These are phyloP conservation scores for Kitagawia praeruptora DNA, from an alignment of 129 eudicot species.

Conservation along the genomic window DNA sequence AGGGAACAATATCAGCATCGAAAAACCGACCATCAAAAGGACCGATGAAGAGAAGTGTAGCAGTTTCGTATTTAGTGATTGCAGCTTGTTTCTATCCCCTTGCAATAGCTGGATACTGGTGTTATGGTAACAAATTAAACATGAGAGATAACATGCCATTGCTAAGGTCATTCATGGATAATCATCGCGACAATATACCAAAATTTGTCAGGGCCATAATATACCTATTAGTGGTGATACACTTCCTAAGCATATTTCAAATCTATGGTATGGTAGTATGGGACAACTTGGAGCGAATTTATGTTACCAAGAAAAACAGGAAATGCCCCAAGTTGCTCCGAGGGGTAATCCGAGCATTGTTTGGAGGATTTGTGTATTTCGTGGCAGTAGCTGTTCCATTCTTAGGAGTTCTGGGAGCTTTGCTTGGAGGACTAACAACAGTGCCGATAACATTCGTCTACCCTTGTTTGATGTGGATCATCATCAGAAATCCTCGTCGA, in stretches of 20 bases:
- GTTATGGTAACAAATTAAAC: slow-evolving; percentile 46
- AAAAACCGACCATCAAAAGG: slow-evolving; percentile 25
- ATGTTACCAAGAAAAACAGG: slow-evolving; percentile 20
- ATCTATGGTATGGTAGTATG: slow-evolving; percentile 47
- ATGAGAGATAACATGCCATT: not conserved
- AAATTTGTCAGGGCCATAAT: slow-evolving; percentile 30
- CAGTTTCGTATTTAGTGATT: slow-evolving; percentile 31
- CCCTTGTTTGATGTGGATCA: slow-evolving; percentile 69
- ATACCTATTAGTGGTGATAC: slow-evolving; percentile 29
- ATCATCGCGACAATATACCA: slow-evolving; percentile 23
- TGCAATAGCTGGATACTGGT: slow-evolving; percentile 62
- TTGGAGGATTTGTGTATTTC: slow-evolving; percentile 54
- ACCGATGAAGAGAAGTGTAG: slow-evolving; percentile 49
- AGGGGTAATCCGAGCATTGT: slow-evolving; percentile 25
- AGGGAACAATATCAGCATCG: slow-evolving; percentile 55
- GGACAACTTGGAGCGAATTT: slow-evolving; percentile 58
- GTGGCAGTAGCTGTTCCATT: slow-evolving; percentile 56
- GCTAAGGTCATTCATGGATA: slow-evolving; percentile 21
- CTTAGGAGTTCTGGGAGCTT: slow-evolving; percentile 30
- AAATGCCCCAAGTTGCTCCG: slow-evolving; percentile 45
- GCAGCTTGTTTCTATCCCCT: slow-evolving; percentile 57
- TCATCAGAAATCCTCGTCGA: slow-evolving; percentile 30
- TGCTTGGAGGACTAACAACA: slow-evolving; percentile 41
- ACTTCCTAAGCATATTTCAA: slow-evolving; percentile 42
- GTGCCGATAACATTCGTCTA: slow-evolving; percentile 47